These are phyloP conservation scores for Stereum hirsutum DNA, from an alignment of 1,284 basidiomycete species.

Conservation along the genomic window DNA sequence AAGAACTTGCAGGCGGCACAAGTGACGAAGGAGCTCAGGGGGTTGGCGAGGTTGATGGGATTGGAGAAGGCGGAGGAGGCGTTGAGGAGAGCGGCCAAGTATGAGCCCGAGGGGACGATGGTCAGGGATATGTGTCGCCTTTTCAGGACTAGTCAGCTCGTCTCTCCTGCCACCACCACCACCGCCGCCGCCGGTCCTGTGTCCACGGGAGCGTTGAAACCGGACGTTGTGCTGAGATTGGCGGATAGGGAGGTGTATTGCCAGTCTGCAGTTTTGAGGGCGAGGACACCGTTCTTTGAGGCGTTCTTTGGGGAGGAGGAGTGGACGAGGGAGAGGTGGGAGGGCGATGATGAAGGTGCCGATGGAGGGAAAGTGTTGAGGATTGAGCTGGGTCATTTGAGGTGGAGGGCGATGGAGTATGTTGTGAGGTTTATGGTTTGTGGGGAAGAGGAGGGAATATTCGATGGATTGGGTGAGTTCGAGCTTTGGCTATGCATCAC, in stretches of 20 bases:
- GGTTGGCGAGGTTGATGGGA: conserved; percentile 42
- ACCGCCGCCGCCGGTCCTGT: too few species aligned
- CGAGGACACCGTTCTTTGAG: conserved; percentile 81
- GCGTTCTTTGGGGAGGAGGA: conserved; percentile 80
- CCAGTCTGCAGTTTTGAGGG: conserved; percentile 73
- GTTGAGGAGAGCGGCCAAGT: conserved; percentile 46
- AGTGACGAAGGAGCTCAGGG: conserved; percentile 55
- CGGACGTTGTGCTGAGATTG: conserved; percentile 74
- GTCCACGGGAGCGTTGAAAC: too few species aligned
- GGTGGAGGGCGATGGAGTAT: conserved; percentile 69
- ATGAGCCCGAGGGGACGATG: conserved; percentile 35
- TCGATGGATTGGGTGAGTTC: conserved; percentile 59
- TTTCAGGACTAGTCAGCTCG: conserved; percentile 17
- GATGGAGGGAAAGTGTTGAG: too few species aligned
- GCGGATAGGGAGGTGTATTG: conserved; percentile 60
- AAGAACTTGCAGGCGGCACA: conserved; percentile 33
- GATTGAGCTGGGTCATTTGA: conserved; percentile 69
- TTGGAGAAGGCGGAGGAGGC: conserved; percentile 45
- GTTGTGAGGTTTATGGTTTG: conserved; percentile 78
- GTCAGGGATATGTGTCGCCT: conserved; percentile 38
- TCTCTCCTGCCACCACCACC: conserved; percentile 1
- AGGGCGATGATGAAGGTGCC: conserved; percentile 37
- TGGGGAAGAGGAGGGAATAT: conserved; percentile 68
- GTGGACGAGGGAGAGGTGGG: conserved; percentile 68
- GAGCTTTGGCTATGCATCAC: conserved; percentile 2